Evolutionary conservation across 2,329 filamentous ascomycete species (phyloP), one percentile per base, ranked within the genome.

Genomic region (Periconia sp.): DNA sequence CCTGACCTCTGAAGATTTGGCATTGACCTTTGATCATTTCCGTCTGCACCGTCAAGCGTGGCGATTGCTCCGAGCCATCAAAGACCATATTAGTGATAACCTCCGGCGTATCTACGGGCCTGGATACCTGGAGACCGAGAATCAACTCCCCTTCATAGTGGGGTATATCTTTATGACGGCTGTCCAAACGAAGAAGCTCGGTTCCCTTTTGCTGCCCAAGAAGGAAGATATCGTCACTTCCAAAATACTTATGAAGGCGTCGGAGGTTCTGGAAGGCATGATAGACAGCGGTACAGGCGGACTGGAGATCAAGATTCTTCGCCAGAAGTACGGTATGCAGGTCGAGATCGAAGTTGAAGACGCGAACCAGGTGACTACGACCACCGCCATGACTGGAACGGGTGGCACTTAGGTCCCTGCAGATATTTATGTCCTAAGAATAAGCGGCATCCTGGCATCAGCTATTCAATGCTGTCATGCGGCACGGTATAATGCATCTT

Each of bases 21-120:
- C n/a, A n/a, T n/a, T n/a, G n/a, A n/a, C 57, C 0, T 76, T 79
- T 47, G 75, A 78, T n/a, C 77, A 77, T 50, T 56, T 78, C 30
- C 14, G 44, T 6, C 58, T 81, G 54, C 79, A 80, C 56, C 69
- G 71, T 2, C 49, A 53, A 23, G 76, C 73, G 63, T 81, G 76
- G 76, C 55, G 53, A 14, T 45, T 77, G 2, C 68, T 81, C 10
- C 64, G 70, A 2, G 20, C 41, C 1, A 56, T 78, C 3, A 68
- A 66, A 10, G 57, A 73, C 2, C 50, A 52, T 2, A 74, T 71
- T 45, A 64, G 72, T 15, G 45, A 63, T 0, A 10, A 69, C 0
- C 63, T 81, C 8, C 54, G 59, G 15, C 23, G 69, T n/a, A 56
- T 74, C 9, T 76, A 62, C 54, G 70, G 68, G 0, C 59, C 68